Evolutionary conservation across 352 stramenopile species (phyloP).

Genomic region (Globisporangium carolinianum): DNA sequence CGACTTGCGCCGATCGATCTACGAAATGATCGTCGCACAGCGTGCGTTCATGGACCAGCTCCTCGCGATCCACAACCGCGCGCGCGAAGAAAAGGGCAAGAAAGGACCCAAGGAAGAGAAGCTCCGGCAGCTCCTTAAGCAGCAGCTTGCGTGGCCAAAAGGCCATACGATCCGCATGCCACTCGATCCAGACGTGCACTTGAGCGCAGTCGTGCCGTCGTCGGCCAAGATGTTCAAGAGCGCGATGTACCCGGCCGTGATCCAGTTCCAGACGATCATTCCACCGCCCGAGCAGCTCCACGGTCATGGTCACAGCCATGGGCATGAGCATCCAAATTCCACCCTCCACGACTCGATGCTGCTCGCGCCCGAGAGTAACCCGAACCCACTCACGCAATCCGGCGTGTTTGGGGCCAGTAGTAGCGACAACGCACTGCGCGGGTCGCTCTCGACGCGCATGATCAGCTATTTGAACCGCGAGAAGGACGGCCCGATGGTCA

Average conservation of each 20-base stretch:
- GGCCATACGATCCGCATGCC: slow-evolving; percentile 79
- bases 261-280: slow-evolving; percentile 92
- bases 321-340: slow-evolving; percentile 2
- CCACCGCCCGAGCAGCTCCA: slow-evolving; percentile 34
- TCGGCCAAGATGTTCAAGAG: slow-evolving; percentile 97
- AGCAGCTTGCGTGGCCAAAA: slow-evolving; percentile 78
- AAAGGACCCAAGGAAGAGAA: slow-evolving; percentile 96
- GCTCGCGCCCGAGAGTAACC: slow-evolving; percentile 10
- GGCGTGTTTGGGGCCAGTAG: slow-evolving; percentile 41
- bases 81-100: slow-evolving; percentile 90
- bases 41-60: slow-evolving; percentile 94
- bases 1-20: slow-evolving; percentile 67
- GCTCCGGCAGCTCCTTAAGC: slow-evolving; percentile 80
- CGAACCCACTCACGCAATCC: slow-evolving; percentile 28
- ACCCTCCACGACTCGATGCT: slow-evolving; percentile 6
- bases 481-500: slow-evolving; percentile 87
- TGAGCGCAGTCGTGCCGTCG: slow-evolving; percentile 87
- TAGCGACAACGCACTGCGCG: slow-evolving; percentile 34
- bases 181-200: slow-evolving; percentile 75
- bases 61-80: slow-evolving; percentile 89
- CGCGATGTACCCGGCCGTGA: slow-evolving; percentile 95
- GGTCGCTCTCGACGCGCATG: slow-evolving; percentile 69
- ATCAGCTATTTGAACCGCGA: slow-evolving; percentile 74
- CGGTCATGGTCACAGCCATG: not conserved
- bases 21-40: slow-evolving; percentile 88